Conservation (phyloP, 768 basidiomycete species). For the Podaxis sp. region DNA sequence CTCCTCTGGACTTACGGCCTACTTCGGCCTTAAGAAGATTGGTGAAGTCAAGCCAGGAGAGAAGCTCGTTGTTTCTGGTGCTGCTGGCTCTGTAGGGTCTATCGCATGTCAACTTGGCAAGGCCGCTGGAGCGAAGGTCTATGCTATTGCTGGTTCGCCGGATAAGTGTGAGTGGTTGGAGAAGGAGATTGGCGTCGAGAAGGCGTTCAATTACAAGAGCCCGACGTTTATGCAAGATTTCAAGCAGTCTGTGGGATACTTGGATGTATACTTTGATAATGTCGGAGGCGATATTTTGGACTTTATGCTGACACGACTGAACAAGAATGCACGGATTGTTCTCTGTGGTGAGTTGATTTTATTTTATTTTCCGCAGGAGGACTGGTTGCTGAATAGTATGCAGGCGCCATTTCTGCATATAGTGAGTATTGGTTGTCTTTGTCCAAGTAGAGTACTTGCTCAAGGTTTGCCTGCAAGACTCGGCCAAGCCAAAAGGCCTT, state of each 20-base stretch:
- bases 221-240: slow-evolving; percentile 69
- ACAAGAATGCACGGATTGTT: slow-evolving; percentile 73
- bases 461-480: slow-evolving; percentile 36
- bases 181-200: slow-evolving; percentile 78
- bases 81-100: slow-evolving; percentile 88
- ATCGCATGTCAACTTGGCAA: slow-evolving; percentile 85
- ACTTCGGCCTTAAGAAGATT: slow-evolving; percentile 83
- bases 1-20: slow-evolving; percentile 77
- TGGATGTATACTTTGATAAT: slow-evolving; percentile 88
- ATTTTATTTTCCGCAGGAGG: background rate
- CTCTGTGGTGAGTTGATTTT: slow-evolving; percentile 63
- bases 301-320: slow-evolving; percentile 70
- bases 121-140: slow-evolving; percentile 73
- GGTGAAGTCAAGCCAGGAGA: slow-evolving; percentile 83
- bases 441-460: background rate
- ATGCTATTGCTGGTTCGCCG: slow-evolving; percentile 80
- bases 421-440: slow-evolving; percentile 40
- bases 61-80: slow-evolving; percentile 82
- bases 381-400: background rate
- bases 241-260: slow-evolving; percentile 66
- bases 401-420: slow-evolving; percentile 84
- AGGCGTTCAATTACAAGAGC: slow-evolving; percentile 86
- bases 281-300: slow-evolving; percentile 83
- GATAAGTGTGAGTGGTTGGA: slow-evolving; percentile 90
- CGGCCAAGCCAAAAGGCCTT: slow-evolving; percentile 60